These are phyloP conservation scores for Pistacia integerrima DNA, from an alignment of 345 rosid species.

Conservation along the genomic window DNA sequence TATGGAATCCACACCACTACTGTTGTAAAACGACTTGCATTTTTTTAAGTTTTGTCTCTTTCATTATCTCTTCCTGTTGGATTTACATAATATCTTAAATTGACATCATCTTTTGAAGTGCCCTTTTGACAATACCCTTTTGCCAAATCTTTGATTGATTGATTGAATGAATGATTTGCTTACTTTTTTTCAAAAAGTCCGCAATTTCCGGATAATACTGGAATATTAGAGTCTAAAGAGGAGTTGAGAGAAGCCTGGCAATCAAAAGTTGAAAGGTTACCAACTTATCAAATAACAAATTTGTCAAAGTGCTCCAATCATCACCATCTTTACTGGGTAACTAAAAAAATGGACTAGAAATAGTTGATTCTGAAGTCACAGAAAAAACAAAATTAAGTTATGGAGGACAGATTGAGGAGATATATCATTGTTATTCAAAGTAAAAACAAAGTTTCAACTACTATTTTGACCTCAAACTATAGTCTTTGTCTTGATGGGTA, in stretches of 20 bases:
- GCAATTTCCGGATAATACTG: conserved; percentile 14
- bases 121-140: background rate
- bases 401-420: too few relatives aligned
- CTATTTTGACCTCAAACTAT: background rate
- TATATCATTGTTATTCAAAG: too few relatives aligned
- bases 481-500: too few relatives aligned
- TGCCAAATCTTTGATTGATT: background rate
- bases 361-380: too few relatives aligned
- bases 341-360: background rate
- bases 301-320: background rate
- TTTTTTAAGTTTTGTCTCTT: conserved; percentile 5
- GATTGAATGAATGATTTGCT: background rate
- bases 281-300: too few relatives aligned
- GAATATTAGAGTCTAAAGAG: background rate
- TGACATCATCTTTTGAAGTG: conserved; percentile 1
- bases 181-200: background rate
- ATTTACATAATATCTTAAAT: background rate
- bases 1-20: too few relatives aligned
- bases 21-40: background rate
- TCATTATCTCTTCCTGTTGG: conserved; percentile 10
- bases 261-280: background rate
- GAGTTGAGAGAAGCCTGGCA: conserved; percentile 20
- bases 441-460: background rate
- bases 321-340: background rate
- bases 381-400: too few relatives aligned